Evolutionary conservation across 2,329 filamentous ascomycete species (phyloP).

Genomic region (Chalara sp.): DNA sequence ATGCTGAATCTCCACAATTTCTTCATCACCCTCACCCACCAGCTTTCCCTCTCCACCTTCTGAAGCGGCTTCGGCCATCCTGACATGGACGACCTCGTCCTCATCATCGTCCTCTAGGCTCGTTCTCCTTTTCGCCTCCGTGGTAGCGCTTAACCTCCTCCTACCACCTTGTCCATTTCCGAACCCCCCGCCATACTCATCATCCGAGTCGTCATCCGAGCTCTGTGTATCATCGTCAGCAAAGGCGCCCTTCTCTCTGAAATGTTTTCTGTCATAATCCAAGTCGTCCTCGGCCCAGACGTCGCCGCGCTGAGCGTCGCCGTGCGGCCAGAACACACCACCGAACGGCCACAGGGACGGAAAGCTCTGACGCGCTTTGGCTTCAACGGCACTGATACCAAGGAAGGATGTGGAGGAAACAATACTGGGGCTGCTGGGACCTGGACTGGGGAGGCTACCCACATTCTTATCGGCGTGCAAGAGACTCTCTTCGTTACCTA

Average conservation of each 20-base stretch:
- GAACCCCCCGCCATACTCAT: constrained; percentile 2
- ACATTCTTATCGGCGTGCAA: constrained; percentile 15
- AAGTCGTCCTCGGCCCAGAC: too few species aligned
- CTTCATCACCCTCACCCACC: constrained; percentile 15
- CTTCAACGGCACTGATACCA: background rate
- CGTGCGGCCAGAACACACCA: background rate
- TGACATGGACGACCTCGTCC: constrained; percentile 21
- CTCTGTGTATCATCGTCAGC: constrained; percentile 19
- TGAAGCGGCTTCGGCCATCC: constrained; percentile 12
- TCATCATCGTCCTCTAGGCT: constrained; percentile 29
- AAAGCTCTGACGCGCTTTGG: constrained; percentile 12
- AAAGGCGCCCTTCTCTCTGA: constrained; percentile 6
- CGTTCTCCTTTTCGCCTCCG: constrained; percentile 26
- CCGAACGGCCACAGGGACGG: constrained; percentile 23
- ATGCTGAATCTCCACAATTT: constrained; percentile 20
- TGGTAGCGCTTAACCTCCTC: constrained; percentile 22
- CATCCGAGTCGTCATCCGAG: constrained; percentile 16
- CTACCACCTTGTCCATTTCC: constrained; percentile 2
- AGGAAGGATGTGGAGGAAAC: constrained; percentile 2
- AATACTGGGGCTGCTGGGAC: background rate
- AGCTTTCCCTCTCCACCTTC: constrained; percentile 6
- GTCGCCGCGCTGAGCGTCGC: too few species aligned
- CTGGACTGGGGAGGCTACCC: constrained; percentile 15
- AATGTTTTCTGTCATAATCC: constrained; percentile 4
- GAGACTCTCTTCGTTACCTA: constrained; percentile 8